Base-by-base conservation (phyloP, 495 filamentous ascomycete genomes). In the Podospora tetraspora region DNA sequence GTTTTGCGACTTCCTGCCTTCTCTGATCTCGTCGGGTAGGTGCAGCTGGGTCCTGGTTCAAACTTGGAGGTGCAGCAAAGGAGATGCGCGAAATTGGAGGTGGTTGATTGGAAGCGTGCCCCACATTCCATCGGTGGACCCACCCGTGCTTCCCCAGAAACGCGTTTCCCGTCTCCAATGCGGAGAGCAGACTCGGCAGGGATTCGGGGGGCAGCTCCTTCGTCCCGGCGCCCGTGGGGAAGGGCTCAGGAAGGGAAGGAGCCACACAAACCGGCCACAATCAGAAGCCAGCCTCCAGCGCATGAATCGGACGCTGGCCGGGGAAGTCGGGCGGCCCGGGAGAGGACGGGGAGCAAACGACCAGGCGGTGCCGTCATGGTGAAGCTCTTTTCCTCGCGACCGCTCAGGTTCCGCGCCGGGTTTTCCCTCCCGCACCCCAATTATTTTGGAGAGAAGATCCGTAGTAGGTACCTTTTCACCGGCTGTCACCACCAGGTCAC, bases 351-450 rank as follows among this genome's bases (percentile, higher is more conserved):
- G 34, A 37, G 34, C 34, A 37, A 37, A 37, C 34, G 16, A 37
- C 34, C 34, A 43, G 34, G 25, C 43, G 61, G 66, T 73, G 63
- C 71, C 71, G 71, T 71, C 69, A 73, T 73, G 34, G 61, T 69
- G 67, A 63, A 64, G 52, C 22, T 4, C 10, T 23, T 23, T 1
- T 66, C 16, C 22, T 19, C 1, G 1, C 57, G n/a, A 57, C 21
- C 25, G 27, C 27, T 27, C 27, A 27, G 27, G 16, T 56, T 23
- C 22, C 2, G 22, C 34, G 19, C 34, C 30, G 66, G 59, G 11
- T 56, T 56, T 64, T 58, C 57, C 57, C 64, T 59, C 64, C 59
- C 29, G 56, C 64, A 52, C 13, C 34, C 34, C 34, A 19, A 43
- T 6, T 19, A 16, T 16, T 16, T 43, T 43, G 43, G 22, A 29